Evolutionary conservation across 2,329 filamentous ascomycete species (phyloP).

Genomic region (Colletotrichum tropicale): DNA sequence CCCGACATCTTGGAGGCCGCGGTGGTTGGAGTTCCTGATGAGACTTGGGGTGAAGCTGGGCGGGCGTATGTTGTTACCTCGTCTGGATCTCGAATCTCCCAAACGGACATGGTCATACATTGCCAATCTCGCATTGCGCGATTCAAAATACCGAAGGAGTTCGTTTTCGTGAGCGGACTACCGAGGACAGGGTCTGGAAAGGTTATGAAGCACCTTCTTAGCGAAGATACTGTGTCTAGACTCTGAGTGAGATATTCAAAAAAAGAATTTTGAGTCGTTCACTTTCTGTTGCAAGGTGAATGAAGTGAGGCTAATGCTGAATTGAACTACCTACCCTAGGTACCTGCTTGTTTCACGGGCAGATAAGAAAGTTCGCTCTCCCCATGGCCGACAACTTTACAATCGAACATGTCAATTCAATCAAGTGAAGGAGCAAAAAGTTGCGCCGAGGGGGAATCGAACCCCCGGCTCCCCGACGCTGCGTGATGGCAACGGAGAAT

Average conservation of each 20-base stretch:
- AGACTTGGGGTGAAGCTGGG: constrained; percentile 13
- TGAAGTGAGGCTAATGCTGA: too few species aligned
- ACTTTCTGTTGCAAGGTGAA: too few species aligned
- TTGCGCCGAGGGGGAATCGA: constrained; percentile 19
- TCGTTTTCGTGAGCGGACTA: neutral
- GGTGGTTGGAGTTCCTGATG: constrained; percentile 3
- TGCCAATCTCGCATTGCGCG: neutral
- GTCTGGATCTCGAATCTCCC: neutral
- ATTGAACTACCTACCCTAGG: too few species aligned
- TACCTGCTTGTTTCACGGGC: too few species aligned
- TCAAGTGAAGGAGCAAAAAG: neutral
- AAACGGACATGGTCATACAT: neutral
- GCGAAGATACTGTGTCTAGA: neutral
- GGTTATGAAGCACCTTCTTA: constrained; percentile 1
- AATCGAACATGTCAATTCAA: too few species aligned
- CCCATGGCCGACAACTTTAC: too few species aligned
- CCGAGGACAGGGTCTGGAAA: constrained; percentile 13
- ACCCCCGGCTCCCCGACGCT: constrained; percentile 20
- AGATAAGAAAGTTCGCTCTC: too few species aligned
- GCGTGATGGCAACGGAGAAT: constrained; percentile 17
- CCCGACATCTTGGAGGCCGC: neutral
- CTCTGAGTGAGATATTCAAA: neutral
- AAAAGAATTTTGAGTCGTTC: too few species aligned
- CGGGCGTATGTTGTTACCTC: neutral
- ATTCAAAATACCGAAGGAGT: constrained; percentile 8